phyloP scores from a whole-genome alignment of 148 eudicot genomes.

The Silene latifolia region DNA sequence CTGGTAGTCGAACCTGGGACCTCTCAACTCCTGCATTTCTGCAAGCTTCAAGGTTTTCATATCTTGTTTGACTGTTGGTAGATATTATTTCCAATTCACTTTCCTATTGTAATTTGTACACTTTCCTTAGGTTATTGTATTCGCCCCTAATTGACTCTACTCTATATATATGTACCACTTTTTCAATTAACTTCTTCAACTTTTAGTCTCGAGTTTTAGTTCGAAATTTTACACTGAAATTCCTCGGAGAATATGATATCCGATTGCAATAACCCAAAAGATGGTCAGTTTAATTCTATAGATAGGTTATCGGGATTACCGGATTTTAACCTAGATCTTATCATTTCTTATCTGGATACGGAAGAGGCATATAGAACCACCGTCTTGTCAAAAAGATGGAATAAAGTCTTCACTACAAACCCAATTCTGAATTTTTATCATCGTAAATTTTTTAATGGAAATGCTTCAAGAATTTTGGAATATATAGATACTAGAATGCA shows the following conservation, averaged over 20 bases:
- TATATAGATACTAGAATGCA: neutral
- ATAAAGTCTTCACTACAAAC: neutral
- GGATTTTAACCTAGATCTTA: neutral
- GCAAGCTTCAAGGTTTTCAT: too few relatives aligned
- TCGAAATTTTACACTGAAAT: too few relatives aligned
- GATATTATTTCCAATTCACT: too few relatives aligned
- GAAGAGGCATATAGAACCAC: neutral
- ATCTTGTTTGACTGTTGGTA: too few relatives aligned
- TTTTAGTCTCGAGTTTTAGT: too few relatives aligned
- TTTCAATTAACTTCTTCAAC: too few relatives aligned
- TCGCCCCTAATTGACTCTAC: too few relatives aligned
- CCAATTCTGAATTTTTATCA: neutral
- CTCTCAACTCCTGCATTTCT: too few relatives aligned
- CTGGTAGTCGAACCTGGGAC: too few relatives aligned
- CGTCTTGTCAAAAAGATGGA: slow-evolving; percentile 17
- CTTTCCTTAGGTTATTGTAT: too few relatives aligned
- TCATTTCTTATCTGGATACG: slow-evolving; percentile 4
- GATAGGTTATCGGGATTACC: slow-evolving; percentile 15
- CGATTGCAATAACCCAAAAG: neutral
- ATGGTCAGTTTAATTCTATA: neutral
- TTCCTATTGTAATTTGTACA: too few relatives aligned
- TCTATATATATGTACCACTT: too few relatives aligned
- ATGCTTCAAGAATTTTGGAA: neutral
- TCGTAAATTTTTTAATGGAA: neutral
- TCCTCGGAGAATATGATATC: slow-evolving; percentile 1